Evolutionary conservation across 345 rosid genomes (phyloP).

Genomic region (Triadica sebifera): DNA sequence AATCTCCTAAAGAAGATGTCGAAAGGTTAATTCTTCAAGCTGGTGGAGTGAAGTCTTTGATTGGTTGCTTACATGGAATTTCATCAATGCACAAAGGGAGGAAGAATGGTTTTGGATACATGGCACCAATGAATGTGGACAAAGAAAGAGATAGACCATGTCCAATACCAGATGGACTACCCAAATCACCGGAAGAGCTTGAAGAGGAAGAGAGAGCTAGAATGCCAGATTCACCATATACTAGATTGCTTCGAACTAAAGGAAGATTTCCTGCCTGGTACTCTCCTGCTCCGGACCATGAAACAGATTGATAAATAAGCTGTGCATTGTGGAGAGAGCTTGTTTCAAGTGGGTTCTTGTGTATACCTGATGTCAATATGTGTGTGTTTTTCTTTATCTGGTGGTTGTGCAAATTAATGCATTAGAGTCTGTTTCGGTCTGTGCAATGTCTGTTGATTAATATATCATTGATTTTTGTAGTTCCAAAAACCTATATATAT

Average conservation of each 20-base stretch:
- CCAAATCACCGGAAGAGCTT: constrained; percentile 62
- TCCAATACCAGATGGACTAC: constrained; percentile 81
- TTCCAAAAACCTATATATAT: background rate
- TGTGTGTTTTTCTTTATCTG: background rate
- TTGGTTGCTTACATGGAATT: constrained; percentile 62
- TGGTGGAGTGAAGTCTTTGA: constrained; percentile 63
- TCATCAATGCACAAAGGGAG: constrained; percentile 43
- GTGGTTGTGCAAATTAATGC: background rate
- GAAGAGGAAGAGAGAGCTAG: constrained; percentile 74
- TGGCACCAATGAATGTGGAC: constrained; percentile 24
- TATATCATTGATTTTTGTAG: background rate
- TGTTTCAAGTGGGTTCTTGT: background rate
- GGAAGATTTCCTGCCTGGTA: constrained; percentile 79
- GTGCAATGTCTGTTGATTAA: background rate
- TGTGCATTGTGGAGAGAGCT: background rate
- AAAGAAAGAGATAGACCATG: constrained; percentile 22
- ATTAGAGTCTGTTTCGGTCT: background rate
- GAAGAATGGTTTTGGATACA: constrained; percentile 18
- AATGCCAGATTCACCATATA: constrained; percentile 78
- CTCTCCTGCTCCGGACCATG: constrained; percentile 69
- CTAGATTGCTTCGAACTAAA: constrained; percentile 62
- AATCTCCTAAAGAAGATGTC: constrained; percentile 52
- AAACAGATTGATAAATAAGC: constrained; percentile 46
- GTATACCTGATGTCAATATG: background rate
- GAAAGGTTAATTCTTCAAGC: constrained; percentile 62